Base-by-base conservation (phyloP, 2,329 filamentous ascomycete genomes). In the Trichoderma sp. region DNA sequence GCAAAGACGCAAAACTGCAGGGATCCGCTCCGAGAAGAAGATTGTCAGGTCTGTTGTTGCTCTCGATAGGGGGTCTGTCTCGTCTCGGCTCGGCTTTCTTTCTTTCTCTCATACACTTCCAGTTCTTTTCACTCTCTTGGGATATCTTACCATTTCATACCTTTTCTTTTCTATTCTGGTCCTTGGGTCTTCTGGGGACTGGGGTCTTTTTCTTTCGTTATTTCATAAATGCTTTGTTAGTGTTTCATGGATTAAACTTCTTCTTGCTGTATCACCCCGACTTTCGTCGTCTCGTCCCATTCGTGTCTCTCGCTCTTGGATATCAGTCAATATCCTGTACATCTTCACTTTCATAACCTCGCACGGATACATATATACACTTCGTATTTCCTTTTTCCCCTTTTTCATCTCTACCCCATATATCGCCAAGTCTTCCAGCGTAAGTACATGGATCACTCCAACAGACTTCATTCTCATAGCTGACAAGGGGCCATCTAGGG, bases 181-280 rank as follows among this genome's bases (percentile, higher is more conserved):
- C 41, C 30, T 56, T 47, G 45, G 5, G 34, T 51, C 15, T 52
- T 52, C 48, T 51, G 24, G 58, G 26, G 47, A 61, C 21, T 21
- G 26, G 59, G 47, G 17, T 39, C 14, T 7, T 30, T 21, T 48
- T 14, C 47, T 51, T 52, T 64, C 17, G 28, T 28, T n/a, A 26
- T n/a, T 30, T 61, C 21, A 30, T 54, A 34, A 44, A 62, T 62
- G 59, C n/a, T 45, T n/a, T 39, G 24, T 48, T 62, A 54, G 59
- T 43, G n/a, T 21, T 62, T 44, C 19, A 34, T 14, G 48, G 28
- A 43, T 51, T 60, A 26, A 28, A 19, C 39, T 44, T 34, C 9
- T 39, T 39, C 34, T 7, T 3, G 3, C 34, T 39, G 34, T 14
- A 39, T 39, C 24, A 15, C 28, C 44, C 24, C n/a, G n/a, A n/a